Percentiles rank a stretch among this genome's conserved stretches.
Conservation (phyloP, 2,329 filamentous ascomycete genomes). For the Pestalotiopsis sp. region DNA sequence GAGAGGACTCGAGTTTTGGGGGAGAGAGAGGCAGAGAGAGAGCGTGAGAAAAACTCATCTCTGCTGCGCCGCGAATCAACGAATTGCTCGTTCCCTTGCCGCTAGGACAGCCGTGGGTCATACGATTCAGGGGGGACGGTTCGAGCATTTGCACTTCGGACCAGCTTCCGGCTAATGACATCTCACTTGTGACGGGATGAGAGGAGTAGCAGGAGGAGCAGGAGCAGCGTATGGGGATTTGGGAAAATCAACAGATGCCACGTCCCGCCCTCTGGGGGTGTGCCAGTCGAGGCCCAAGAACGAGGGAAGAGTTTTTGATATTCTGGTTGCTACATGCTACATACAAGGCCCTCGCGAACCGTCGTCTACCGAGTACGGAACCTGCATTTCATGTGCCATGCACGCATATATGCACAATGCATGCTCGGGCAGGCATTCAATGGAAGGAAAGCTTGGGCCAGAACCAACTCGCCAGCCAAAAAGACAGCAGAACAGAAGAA, state of each 20-base stretch:
- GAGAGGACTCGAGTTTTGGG: background rate
- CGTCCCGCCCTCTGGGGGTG: too few species aligned
- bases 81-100: background rate
- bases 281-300: too few species aligned
- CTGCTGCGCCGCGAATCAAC: background rate
- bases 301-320: too few species aligned
- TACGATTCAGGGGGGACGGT: conserved; percentile 7
- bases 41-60: background rate
- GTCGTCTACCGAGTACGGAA: too few species aligned
- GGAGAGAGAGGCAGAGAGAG: background rate
- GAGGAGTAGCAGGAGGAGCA: background rate
- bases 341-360: too few species aligned
- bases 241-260: background rate
- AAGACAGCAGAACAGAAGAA: too few species aligned
- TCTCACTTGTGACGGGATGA: background rate
- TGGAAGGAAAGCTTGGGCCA: too few species aligned
- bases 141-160: conserved; percentile 3
- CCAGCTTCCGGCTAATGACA: conserved; percentile 1
- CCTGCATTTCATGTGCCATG: too few species aligned
- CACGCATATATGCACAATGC: too few species aligned
- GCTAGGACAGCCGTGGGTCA: background rate
- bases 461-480: too few species aligned
- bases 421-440: too few species aligned
- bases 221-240: background rate
- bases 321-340: too few species aligned